A percentile compares a stretch with the other conserved stretches of the same genome.
Conservation (phyloP, 2,329 filamentous ascomycete genomes). For the Penicillium sp. region DNA sequence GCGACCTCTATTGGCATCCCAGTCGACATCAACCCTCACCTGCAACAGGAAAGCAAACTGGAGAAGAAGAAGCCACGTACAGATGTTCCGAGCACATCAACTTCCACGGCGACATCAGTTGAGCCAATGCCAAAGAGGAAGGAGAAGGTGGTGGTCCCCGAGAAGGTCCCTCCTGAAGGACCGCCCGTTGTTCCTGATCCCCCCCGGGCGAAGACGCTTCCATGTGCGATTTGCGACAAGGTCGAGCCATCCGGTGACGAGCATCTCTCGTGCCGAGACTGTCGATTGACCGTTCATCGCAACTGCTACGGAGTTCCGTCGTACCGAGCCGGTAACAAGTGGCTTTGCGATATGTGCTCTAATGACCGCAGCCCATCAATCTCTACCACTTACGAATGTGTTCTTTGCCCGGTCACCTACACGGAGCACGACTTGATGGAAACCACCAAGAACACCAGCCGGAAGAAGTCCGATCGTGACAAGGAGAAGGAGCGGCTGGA, state of each 20-base stretch:
- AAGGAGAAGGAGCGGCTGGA: slow-evolving; percentile 85
- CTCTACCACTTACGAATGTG: slow-evolving; percentile 93
- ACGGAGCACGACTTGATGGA: slow-evolving; percentile 85
- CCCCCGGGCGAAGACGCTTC: slow-evolving; percentile 75
- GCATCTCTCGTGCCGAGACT: slow-evolving; percentile 79
- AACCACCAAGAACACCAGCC: slow-evolving; percentile 72
- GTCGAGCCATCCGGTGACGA: slow-evolving; percentile 72
- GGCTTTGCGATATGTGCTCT: slow-evolving; percentile 92
- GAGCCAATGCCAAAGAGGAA: slow-evolving; percentile 63
- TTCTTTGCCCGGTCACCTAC: slow-evolving; percentile 80
- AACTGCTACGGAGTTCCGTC: slow-evolving; percentile 88
- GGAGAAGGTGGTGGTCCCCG: slow-evolving; percentile 62
- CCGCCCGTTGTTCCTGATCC: slow-evolving; percentile 71
- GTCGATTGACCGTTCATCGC: slow-evolving; percentile 86
- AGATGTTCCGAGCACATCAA: slow-evolving; percentile 52
- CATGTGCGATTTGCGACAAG: slow-evolving; percentile 81
- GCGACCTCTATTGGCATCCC: slow-evolving; percentile 47
- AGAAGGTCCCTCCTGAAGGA: slow-evolving; percentile 58
- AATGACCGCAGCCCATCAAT: slow-evolving; percentile 92
- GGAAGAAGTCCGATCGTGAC: slow-evolving; percentile 92
- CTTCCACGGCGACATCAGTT: slow-evolving; percentile 47
- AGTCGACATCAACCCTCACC: slow-evolving; percentile 37
- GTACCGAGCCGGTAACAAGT: slow-evolving; percentile 70
- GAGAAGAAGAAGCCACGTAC: slow-evolving; percentile 66
- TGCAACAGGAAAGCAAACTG: slow-evolving; percentile 32